Base-by-base conservation (phyloP, 2,329 filamentous ascomycete genomes). In the Aspergillus novofumigatus region DNA sequence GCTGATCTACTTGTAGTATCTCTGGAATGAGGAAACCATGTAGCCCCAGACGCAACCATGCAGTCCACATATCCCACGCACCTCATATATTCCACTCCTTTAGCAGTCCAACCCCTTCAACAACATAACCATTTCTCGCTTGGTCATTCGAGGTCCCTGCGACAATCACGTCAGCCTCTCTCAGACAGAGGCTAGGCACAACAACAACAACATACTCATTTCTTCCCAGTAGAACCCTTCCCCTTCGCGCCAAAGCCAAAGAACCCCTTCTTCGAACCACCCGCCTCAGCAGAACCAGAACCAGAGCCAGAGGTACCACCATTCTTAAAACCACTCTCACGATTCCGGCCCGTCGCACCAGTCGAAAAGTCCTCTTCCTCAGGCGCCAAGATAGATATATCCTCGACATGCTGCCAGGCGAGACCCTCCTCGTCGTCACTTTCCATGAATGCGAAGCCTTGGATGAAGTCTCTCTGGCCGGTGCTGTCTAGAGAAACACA, bases 371-470 rank as follows among this genome's bases (percentile, higher is more conserved):
- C 28, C 4, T 10, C 28, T 7, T 23, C 38, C 29, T 25, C 28
- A 20, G 14, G 26, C 8, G n/a, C 10, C 29, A 11, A 1, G 20
- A 20, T 35, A 23, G 53, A 51, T 14, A 50, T 28, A 41, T 51
- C 53, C 29, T 52, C 53, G 6, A 59, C 23, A 3, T 63, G 59
- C 44, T 57, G 62, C 62, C 58, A 66, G 20, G 56, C 50, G 14
- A 56, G 11, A 25, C 48, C 17, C 21, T 62, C 52, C 32, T 59
- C 44, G 51, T 63, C 41, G 29, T 61, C 35, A 52, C 32, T 35
- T 6, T 38, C 32, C 14, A 38, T 55, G 25, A 26, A 14, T 45
- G 7, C 25, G 32, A 8, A 1, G 53, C 14, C 51, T 56, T 60
- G 8, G 21, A 9, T 11, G 21, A 25, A 25, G 8, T 64, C 14